These are phyloP conservation scores for Penicillium hordei DNA, from an alignment of 2,329 filamentous ascomycete genomes.

Conservation along the genomic window DNA sequence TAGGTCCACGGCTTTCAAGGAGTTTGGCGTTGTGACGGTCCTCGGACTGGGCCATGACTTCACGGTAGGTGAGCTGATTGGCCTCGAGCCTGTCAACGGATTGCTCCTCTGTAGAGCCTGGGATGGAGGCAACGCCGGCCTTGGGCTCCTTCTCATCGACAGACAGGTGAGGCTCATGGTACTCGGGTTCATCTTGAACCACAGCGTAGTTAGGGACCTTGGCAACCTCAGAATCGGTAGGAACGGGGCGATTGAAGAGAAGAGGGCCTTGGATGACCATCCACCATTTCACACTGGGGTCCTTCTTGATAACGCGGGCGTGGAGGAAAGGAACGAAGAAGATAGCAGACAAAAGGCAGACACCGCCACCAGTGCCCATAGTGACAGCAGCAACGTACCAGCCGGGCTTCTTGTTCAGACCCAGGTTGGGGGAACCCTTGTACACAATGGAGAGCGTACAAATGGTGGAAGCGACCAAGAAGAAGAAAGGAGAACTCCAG, in stretches of 20 bases:
- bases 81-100: conserved; percentile 49
- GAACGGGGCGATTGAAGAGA: conserved; percentile 60
- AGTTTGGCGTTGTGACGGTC: conserved; percentile 64
- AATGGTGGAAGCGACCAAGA: conserved; percentile 71
- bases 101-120: conserved; percentile 36
- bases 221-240: conserved; percentile 54
- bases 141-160: conserved; percentile 25
- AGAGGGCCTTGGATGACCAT: conserved; percentile 63
- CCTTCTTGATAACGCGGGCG: conserved; percentile 66
- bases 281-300: conserved; percentile 64
- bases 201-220: conserved; percentile 74
- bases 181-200: conserved; percentile 63
- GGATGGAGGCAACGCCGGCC: conserved; percentile 16
- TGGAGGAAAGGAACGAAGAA: conserved; percentile 75
- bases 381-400: conserved; percentile 69
- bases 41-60: conserved; percentile 59
- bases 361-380: conserved; percentile 61
- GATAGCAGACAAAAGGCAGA: conserved; percentile 60
- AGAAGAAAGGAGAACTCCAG: conserved; percentile 72
- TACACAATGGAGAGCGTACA: conserved; percentile 77
- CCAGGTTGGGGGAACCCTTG: conserved; percentile 72
- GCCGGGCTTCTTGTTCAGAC: conserved; percentile 58
- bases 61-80: conserved; percentile 59
- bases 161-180: conserved; percentile 37
- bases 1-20: conserved; percentile 60